Evolutionary conservation across 768 basidiomycete species (phyloP), one percentile per base, ranked within the genome.

Genomic region (Amanita phalloides): DNA sequence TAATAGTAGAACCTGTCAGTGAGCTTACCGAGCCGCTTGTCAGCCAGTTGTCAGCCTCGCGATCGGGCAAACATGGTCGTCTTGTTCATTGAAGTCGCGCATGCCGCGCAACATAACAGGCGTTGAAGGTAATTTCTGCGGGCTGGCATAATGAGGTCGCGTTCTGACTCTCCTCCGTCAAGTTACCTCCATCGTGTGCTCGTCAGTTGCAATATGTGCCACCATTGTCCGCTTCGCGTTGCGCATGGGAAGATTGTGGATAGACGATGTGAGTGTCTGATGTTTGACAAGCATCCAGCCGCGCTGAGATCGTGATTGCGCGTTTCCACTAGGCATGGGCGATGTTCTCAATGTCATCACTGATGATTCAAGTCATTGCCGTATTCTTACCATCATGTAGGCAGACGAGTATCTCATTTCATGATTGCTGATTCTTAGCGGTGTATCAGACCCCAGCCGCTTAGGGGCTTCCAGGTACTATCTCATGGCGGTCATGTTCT

Each of bases 401-500:
- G 54, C 9, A 21, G 33, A 37, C 11, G 11, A 28, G 25, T 10
- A 21, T 35, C 20, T 6, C 6, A 11, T 23, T 17, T 35, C 5
- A 14, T 17, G 3, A 17, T 14, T 17, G 44, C 28, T 45, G 28
- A 45, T 45, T 17, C n/a, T 17, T 30, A 30, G 20, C 14, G n/a
- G 13, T 28, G 8, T 42, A 0, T 9, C 13, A 30, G 33, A 20
- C 10, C 46, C 13, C 4, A 14, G 23, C 14, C 30, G 23, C 25
- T 13, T 50, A 25, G 56, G 60, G 36, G 60, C 63, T 36, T 55
- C 57, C 21, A 63, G 61, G 13, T 69, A 68, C 49, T 72, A 72
- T 52, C 48, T 71, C n/a, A 65, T 70, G 61, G 68, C 65, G 35
- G 55, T 55, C 3, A 55, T 65, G 6, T 74, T 72, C 53, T 74